Evolutionary conservation across 768 basidiomycete genomes (phyloP).

Genomic region (Auriscalpium microsporum): DNA sequence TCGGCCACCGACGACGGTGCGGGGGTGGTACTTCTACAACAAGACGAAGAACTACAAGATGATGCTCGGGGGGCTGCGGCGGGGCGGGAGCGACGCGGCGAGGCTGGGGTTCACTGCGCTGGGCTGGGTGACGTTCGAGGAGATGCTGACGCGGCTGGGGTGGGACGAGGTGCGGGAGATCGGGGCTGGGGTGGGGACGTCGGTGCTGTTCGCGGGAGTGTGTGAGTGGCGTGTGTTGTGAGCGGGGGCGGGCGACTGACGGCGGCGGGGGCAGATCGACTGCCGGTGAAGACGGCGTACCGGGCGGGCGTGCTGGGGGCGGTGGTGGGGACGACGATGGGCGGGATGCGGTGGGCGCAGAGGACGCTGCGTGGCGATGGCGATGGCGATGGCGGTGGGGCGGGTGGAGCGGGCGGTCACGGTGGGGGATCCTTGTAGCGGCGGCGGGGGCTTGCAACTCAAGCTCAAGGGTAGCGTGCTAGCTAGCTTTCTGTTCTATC

Average conservation of each 20-base stretch:
- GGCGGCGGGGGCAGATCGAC: slow-evolving; percentile 6
- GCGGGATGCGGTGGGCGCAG: slow-evolving; percentile 25
- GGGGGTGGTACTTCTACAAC: slow-evolving; percentile 94
- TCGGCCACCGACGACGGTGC: slow-evolving; percentile 72
- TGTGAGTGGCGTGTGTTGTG: slow-evolving; percentile 27
- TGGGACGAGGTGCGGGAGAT: slow-evolving; percentile 40
- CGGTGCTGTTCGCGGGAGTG: slow-evolving; percentile 45
- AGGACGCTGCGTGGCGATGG: slow-evolving; percentile 19
- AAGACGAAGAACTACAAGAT: slow-evolving; percentile 93
- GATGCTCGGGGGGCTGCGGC: slow-evolving; percentile 62
- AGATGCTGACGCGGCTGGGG: slow-evolving; percentile 30
- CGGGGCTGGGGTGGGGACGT: slow-evolving; percentile 60
- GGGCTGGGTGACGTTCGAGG: slow-evolving; percentile 43
- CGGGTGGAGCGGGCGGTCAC: slow-evolving; percentile 14
- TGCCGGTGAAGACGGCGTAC: slow-evolving; percentile 10
- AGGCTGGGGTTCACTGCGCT: slow-evolving; percentile 40
- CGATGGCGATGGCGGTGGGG: slow-evolving; percentile 19
- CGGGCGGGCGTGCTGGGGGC: slow-evolving; percentile 39
- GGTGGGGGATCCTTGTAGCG: neutral
- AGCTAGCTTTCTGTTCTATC: neutral
- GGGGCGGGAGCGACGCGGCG: slow-evolving; percentile 49
- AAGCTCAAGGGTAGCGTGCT: neutral
- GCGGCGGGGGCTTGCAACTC: too few relatives aligned
- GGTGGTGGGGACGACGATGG: slow-evolving; percentile 47
- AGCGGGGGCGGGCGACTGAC: slow-evolving; percentile 1